Conservation (phyloP, 2,329 filamentous ascomycete genomes). For the Claviceps paspali region DNA sequence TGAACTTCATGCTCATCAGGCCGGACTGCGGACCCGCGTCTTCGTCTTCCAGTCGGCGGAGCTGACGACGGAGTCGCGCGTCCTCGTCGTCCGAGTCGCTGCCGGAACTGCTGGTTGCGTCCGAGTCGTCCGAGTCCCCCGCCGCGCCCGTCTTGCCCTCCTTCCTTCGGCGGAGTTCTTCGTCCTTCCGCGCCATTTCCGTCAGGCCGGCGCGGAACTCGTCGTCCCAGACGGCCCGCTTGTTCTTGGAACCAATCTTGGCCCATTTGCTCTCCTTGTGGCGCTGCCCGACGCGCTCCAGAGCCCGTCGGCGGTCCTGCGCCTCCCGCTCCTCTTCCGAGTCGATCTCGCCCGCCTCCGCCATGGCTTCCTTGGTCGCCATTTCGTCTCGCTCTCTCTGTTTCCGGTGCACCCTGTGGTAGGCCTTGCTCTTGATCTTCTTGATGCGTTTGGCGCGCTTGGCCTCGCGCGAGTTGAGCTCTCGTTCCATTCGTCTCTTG, state of each 20-base stretch:
- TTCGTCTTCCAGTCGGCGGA: slow-evolving; percentile 28
- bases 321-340: slow-evolving; percentile 51
- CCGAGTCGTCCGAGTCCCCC: slow-evolving; percentile 34
- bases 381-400: slow-evolving; percentile 41
- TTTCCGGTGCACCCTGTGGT: slow-evolving; percentile 80
- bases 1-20: slow-evolving; percentile 80
- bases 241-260: slow-evolving; percentile 64
- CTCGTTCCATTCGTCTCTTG: slow-evolving; percentile 64
- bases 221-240: slow-evolving; percentile 76
- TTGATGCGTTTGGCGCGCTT: slow-evolving; percentile 84
- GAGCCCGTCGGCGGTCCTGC: slow-evolving; percentile 58
- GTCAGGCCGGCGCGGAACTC: slow-evolving; percentile 63
- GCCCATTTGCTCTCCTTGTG: slow-evolving; percentile 89
- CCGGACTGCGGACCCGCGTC: slow-evolving; percentile 45
- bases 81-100: slow-evolving; percentile 29
- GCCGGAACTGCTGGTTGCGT: slow-evolving; percentile 40
- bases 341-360: slow-evolving; percentile 42
- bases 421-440: slow-evolving; percentile 97
- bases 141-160: slow-evolving; percentile 46
- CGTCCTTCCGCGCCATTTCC: slow-evolving; percentile 69
- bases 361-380: slow-evolving; percentile 35
- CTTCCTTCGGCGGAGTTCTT: slow-evolving; percentile 66
- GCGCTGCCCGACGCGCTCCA: slow-evolving; percentile 71
- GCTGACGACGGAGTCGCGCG: slow-evolving; percentile 31
- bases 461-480: slow-evolving; percentile 77